Conservation (phyloP, 805 yeast species). For the Metschnikowia borealis region DNA sequence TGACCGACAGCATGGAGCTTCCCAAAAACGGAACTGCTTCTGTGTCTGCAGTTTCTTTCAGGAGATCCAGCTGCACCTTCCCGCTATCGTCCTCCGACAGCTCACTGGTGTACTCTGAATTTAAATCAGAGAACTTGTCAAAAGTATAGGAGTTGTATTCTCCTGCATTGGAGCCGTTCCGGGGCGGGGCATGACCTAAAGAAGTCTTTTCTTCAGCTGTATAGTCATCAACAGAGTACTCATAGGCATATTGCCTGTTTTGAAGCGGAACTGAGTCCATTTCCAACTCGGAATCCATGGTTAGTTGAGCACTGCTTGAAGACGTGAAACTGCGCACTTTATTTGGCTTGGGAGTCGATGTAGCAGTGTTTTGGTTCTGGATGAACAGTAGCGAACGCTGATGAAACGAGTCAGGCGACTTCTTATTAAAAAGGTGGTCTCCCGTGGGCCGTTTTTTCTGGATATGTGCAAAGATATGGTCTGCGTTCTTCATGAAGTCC, state of each 20-base stretch:
- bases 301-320: background rate
- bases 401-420: slow-evolving; percentile 1
- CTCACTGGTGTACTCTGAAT: slow-evolving; percentile 2
- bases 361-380: slow-evolving; percentile 24
- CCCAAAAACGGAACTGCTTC: slow-evolving; percentile 7
- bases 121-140: slow-evolving; percentile 24
- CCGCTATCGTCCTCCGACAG: background rate
- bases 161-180: background rate
- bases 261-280: slow-evolving; percentile 6
- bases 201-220: slow-evolving; percentile 2
- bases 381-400: slow-evolving; percentile 7
- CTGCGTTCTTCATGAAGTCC: slow-evolving; percentile 36
- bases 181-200: background rate
- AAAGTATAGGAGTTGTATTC: slow-evolving; percentile 25
- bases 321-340: slow-evolving; percentile 13
- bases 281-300: background rate
- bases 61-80: background rate
- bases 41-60: background rate
- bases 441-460: slow-evolving; percentile 29
- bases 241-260: slow-evolving; percentile 28
- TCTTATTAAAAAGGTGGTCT: slow-evolving; percentile 4
- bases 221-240: slow-evolving; percentile 28
- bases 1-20: slow-evolving; percentile 14
- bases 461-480: slow-evolving; percentile 35
- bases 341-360: slow-evolving; percentile 37